phyloP scores from a whole-genome alignment of 2,329 filamentous ascomycete genomes.

The Hymenoscyphus fraxineus region DNA sequence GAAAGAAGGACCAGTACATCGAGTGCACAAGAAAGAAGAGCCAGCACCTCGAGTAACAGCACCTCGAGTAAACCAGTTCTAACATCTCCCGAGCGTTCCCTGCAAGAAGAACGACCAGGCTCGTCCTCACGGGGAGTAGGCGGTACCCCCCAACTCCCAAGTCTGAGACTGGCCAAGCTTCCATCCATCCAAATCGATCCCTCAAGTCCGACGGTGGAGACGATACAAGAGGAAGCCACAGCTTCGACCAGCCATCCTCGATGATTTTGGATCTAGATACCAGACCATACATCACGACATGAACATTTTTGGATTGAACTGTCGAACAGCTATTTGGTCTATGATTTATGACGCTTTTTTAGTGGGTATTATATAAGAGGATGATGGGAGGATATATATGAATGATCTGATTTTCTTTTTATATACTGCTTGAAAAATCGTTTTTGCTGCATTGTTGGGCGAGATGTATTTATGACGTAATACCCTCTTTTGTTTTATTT shows the following conservation, averaged over 20 bases:
- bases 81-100: slow-evolving; percentile 18
- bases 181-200: slow-evolving; percentile 56
- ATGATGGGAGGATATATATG: too few relatives aligned
- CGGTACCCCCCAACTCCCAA: slow-evolving; percentile 48
- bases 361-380: too few relatives aligned
- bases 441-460: too few relatives aligned
- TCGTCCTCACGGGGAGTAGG: slow-evolving; percentile 36
- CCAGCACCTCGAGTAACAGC: slow-evolving; percentile 17
- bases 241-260: background rate
- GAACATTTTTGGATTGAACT: too few relatives aligned
- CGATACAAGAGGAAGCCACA: slow-evolving; percentile 10
- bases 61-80: slow-evolving; percentile 14
- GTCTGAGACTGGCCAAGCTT: slow-evolving; percentile 45
- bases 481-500: too few relatives aligned
- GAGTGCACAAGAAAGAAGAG: slow-evolving; percentile 3
- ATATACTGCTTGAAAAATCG: too few relatives aligned
- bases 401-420: too few relatives aligned
- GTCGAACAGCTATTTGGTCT: too few relatives aligned
- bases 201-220: slow-evolving; percentile 23
- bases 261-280: background rate
- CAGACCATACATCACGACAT: too few relatives aligned
- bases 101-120: slow-evolving; percentile 9
- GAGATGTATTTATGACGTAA: too few relatives aligned
- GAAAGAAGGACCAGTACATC: slow-evolving; percentile 21
- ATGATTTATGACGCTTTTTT: too few relatives aligned